Conservation (phyloP, 495 filamentous ascomycete species). For the Podospora fimiseda region DNA sequence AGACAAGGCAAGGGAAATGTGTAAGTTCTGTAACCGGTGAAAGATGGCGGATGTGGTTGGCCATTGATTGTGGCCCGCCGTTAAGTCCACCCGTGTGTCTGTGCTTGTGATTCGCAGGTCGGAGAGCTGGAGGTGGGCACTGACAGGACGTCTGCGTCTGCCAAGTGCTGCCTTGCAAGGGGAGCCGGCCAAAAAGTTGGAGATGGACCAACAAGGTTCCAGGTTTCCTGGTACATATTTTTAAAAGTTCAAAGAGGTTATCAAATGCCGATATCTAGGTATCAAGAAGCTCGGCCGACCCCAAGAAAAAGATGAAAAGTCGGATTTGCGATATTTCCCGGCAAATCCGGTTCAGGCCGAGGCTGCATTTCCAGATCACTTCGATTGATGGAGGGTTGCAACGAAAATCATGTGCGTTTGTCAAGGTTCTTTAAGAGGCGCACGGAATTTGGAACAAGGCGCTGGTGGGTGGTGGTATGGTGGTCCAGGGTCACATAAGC, state of each 20-base stretch:
- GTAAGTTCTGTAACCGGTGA: no score
- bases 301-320: neutral
- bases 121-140: neutral
- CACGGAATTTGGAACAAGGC: neutral
- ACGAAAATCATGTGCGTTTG: neutral
- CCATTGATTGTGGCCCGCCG: neutral
- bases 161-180: neutral
- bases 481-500: no score
- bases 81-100: no score
- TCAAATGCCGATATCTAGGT: constrained; percentile 1
- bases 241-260: neutral
- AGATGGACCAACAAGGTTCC: neutral
- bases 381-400: neutral
- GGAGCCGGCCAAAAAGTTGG: neutral
- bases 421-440: neutral
- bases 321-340: neutral
- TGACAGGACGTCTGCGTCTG: neutral
- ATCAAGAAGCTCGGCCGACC: neutral
- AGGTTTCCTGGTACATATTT: no score
- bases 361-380: neutral
- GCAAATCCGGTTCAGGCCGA: neutral
- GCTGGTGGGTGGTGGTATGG: neutral
- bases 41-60: neutral
- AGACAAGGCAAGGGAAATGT: no score
- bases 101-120: neutral